A percentile compares a stretch with the other conserved stretches of the same genome.
Conservation (phyloP, 2,329 filamentous ascomycete species). For the Cladosporium velox region DNA sequence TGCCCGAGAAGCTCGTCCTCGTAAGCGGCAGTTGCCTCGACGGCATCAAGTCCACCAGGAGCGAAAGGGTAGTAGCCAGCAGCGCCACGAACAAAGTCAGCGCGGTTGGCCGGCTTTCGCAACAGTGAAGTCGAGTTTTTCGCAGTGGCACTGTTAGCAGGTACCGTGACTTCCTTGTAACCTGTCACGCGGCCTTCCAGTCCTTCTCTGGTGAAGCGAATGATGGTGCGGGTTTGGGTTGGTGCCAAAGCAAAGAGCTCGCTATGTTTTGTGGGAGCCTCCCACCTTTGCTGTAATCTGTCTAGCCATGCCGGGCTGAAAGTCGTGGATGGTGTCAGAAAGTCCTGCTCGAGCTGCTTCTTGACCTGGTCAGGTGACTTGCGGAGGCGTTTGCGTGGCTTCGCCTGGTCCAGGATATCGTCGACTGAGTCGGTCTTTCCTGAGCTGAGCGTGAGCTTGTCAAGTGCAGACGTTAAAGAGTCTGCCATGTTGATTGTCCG, state of each 20-base stretch:
- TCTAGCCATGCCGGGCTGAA: slow-evolving; percentile 90
- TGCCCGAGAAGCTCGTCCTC: slow-evolving; percentile 69
- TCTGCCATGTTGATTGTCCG: slow-evolving; percentile 25
- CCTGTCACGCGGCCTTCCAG: slow-evolving; percentile 90
- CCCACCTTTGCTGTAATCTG: slow-evolving; percentile 85
- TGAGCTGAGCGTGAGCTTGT: slow-evolving; percentile 51
- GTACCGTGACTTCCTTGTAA: slow-evolving; percentile 91
- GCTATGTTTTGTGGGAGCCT: slow-evolving; percentile 75
- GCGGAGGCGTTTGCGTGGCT: slow-evolving; percentile 56
- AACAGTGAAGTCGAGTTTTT: slow-evolving; percentile 92
- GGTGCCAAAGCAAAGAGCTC: slow-evolving; percentile 84
- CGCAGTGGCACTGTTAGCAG: slow-evolving; percentile 82
- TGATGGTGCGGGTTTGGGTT: slow-evolving; percentile 92
- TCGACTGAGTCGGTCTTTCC: slow-evolving; percentile 50
- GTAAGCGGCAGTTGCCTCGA: slow-evolving; percentile 80
- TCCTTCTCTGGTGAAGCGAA: slow-evolving; percentile 86
- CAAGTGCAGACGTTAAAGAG: slow-evolving; percentile 52
- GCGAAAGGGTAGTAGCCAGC: slow-evolving; percentile 94
- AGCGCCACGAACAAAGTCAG: slow-evolving; percentile 89
- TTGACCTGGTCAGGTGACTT: slow-evolving; percentile 65
- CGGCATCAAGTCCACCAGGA: slow-evolving; percentile 82
- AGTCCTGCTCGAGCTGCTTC: slow-evolving; percentile 70
- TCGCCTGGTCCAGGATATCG: slow-evolving; percentile 57
- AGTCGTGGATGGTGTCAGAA: slow-evolving; percentile 73
- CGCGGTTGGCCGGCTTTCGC: slow-evolving; percentile 80